A percentile compares a stretch with the other conserved stretches of the same genome.
Evolutionary conservation across 176 grass and related monocot species (phyloP).

Genomic region (Zizania latifolia): DNA sequence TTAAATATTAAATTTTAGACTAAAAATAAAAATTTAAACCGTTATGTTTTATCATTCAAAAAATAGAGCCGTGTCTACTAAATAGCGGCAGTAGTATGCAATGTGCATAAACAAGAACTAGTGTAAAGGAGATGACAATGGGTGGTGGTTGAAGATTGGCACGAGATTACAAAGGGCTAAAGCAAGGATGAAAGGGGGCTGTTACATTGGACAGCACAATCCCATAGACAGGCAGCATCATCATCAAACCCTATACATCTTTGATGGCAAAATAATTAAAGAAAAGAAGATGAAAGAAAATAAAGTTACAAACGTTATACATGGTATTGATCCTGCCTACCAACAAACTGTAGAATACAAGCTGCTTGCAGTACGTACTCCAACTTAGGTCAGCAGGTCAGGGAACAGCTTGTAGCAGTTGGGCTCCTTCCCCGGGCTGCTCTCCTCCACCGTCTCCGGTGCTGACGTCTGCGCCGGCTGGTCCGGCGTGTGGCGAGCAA

Average conservation of each 20-base stretch:
- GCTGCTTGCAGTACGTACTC: neutral
- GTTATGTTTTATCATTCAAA: too few species aligned
- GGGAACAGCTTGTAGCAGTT: slow-evolving; percentile 81
- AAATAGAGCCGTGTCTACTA: too few species aligned
- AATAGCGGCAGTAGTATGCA: slow-evolving; percentile 17
- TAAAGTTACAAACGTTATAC: too few species aligned
- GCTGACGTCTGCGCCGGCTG: slow-evolving; percentile 31
- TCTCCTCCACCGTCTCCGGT: neutral
- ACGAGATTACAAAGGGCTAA: slow-evolving; percentile 69
- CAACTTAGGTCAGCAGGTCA: slow-evolving; percentile 55
- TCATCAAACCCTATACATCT: slow-evolving; percentile 64
- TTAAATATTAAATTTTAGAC: too few species aligned
- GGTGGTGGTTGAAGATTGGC: slow-evolving; percentile 78
- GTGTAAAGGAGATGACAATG: slow-evolving; percentile 41
- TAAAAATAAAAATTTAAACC: too few species aligned
- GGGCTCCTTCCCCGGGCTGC: slow-evolving; percentile 41
- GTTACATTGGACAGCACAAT: slow-evolving; percentile 49
- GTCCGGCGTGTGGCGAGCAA: slow-evolving; percentile 25
- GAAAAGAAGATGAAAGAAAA: too few species aligned
- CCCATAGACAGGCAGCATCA: slow-evolving; percentile 45
- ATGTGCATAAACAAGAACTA: slow-evolving; percentile 13
- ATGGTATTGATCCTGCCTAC: slow-evolving; percentile 19
- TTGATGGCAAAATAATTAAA: slow-evolving; percentile 15
- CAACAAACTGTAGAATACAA: slow-evolving; percentile 14
- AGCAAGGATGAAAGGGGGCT: slow-evolving; percentile 56